A percentile compares a stretch with the other conserved stretches of the same genome.
Conservation (phyloP, 2,329 filamentous ascomycete genomes). For the Thielaviopsis euricoi region DNA sequence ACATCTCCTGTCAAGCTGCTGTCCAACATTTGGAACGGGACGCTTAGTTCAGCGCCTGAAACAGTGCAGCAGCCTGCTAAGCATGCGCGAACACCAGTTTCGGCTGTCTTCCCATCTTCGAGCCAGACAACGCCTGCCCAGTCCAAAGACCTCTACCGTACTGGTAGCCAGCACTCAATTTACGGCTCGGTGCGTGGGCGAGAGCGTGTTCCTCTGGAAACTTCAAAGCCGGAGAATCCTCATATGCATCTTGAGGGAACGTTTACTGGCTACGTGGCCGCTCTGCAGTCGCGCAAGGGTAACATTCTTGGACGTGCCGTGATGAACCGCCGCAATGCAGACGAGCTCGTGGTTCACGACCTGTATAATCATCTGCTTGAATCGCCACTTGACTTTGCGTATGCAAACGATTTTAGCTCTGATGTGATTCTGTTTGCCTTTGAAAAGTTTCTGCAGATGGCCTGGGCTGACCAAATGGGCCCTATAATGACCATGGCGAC, state of each 20-base stretch:
- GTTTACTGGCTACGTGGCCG: constrained; percentile 66
- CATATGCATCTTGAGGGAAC: constrained; percentile 67
- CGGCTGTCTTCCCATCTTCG: constrained; percentile 20
- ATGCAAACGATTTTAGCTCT: constrained; percentile 56
- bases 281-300: constrained; percentile 70
- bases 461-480: constrained; percentile 80
- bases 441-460: constrained; percentile 78
- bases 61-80: constrained; percentile 21
- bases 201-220: constrained; percentile 26
- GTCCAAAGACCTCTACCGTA: constrained; percentile 21
- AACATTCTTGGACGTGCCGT: constrained; percentile 68
- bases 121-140: constrained; percentile 19
- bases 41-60: constrained; percentile 19
- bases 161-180: constrained; percentile 35
- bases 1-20: constrained; percentile 85
- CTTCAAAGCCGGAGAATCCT: constrained; percentile 43
- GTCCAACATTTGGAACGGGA: constrained; percentile 58
- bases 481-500: constrained; percentile 59
- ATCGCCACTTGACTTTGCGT: constrained; percentile 61
- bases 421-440: constrained; percentile 84
- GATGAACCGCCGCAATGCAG: constrained; percentile 44
- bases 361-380: constrained; percentile 80
- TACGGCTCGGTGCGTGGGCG: constrained; percentile 37
- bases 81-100: constrained; percentile 23
- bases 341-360: constrained; percentile 72